A percentile compares a stretch with the other conserved stretches of the same genome.
Evolutionary conservation across 306 rosid genomes (phyloP).

Genomic region (Cucumis sativus): DNA sequence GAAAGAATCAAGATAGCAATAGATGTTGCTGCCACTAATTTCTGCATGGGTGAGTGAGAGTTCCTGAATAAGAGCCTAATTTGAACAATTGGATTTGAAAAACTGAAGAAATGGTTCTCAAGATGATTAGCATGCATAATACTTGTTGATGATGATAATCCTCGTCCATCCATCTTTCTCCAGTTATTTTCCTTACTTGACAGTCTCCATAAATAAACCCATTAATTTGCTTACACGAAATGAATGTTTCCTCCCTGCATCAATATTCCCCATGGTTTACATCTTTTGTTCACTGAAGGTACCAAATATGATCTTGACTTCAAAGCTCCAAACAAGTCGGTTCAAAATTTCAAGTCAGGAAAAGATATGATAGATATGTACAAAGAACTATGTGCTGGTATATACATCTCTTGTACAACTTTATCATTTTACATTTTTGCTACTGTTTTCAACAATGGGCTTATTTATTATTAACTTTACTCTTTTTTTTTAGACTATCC

Average conservation of each 20-base stretch:
- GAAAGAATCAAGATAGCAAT: conserved; percentile 82
- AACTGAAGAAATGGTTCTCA: not conserved
- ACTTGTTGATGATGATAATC: not conserved
- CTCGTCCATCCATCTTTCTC: not conserved
- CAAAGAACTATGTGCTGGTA: conserved; percentile 71
- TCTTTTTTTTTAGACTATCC: conserved; percentile 49
- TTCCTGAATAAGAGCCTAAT: conserved; percentile 8
- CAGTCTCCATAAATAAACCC: not conserved
- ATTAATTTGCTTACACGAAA: not conserved
- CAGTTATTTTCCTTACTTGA: not conserved
- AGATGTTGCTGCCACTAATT: conserved; percentile 68
- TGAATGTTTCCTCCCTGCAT: not conserved
- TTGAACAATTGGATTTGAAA: not conserved
- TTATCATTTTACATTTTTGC: not conserved
- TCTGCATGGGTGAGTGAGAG: conserved; percentile 69
- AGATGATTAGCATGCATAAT: not conserved
- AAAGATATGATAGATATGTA: conserved; percentile 77
- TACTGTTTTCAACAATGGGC: conserved; percentile 4
- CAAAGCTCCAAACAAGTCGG: conserved; percentile 60
- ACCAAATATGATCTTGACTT: conserved; percentile 80
- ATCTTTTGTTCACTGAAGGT: conserved; percentile 33
- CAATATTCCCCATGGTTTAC: not conserved
- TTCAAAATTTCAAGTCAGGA: conserved; percentile 76
- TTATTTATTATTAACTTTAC: not conserved
- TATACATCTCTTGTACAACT: conserved; percentile 6